Evolutionary conservation across 805 yeast species (phyloP).

Genomic region (Wickerhamomyces chaumierensis): DNA sequence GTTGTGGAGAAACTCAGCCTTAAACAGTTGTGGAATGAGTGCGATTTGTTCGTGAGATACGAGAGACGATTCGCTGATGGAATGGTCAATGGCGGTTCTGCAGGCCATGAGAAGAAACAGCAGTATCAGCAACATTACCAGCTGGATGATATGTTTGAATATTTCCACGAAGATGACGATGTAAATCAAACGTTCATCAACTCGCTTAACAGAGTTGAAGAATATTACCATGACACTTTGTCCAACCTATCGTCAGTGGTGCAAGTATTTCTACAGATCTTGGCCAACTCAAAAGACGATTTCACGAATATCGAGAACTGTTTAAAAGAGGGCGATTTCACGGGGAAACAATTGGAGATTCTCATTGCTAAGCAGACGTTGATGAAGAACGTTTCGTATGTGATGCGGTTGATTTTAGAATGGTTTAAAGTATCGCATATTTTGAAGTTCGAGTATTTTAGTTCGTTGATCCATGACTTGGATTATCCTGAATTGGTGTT

Average conservation of each 20-base stretch:
- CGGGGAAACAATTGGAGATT: slow-evolving; percentile 2
- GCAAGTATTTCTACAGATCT: slow-evolving; percentile 49
- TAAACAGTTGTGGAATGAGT: slow-evolving; percentile 60
- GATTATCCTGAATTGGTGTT: slow-evolving; percentile 28
- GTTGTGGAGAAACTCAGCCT: slow-evolving; percentile 57
- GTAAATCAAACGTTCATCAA: slow-evolving; percentile 22
- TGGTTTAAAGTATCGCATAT: slow-evolving; percentile 80
- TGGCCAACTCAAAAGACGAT: slow-evolving; percentile 24
- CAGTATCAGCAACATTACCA: too few species aligned
- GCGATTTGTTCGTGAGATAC: slow-evolving; percentile 58
- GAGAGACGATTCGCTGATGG: slow-evolving; percentile 50
- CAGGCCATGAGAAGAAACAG: too few species aligned
- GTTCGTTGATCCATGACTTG: slow-evolving; percentile 65
- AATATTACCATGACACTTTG: slow-evolving; percentile 41
- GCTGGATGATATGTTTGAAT: slow-evolving; percentile 23
- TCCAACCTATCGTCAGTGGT: slow-evolving; percentile 53
- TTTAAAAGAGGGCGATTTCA: slow-evolving; percentile 32
- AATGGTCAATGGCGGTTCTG: neutral
- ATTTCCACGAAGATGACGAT: slow-evolving; percentile 11
- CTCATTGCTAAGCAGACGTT: slow-evolving; percentile 51
- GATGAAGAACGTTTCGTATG: slow-evolving; percentile 45
- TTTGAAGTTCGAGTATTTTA: slow-evolving; percentile 65
- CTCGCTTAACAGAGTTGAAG: slow-evolving; percentile 45
- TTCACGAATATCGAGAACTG: slow-evolving; percentile 9
- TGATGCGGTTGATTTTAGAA: slow-evolving; percentile 39